Evolutionary conservation across 805 yeast species (phyloP), one percentile per base, ranked within the genome.

Genomic region (Spathaspora hagerdaliae): DNA sequence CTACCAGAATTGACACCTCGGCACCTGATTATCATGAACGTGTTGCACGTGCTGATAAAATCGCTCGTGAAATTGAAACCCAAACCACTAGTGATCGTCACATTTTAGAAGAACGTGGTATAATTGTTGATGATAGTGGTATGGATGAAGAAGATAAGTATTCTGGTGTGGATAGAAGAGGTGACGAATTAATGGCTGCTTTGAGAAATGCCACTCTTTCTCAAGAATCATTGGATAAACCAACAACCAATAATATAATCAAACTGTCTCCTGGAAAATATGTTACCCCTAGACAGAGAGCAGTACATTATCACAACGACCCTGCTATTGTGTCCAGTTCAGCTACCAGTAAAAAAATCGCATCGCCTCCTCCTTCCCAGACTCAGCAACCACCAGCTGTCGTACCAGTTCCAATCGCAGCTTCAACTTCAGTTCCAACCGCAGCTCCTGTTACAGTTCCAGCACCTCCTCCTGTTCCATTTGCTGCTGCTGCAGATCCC

Each of bases 61-160:
- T 94, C 46, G 97, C 98, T 1, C 74, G 71, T 39, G 98, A 94
- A 60, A 92, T 92, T 55, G 94, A 87, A 63, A 66, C 76, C 35
- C 85, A 80, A 54, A 72, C 77, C 6, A 75, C 83, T 24, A 85
- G 84, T 27, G 90, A 87, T 59, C 68, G 79, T 27, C 98, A 94
- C 61, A 51, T 91, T 26, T 92, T 96, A 51, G 99, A 92, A 62
- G 99, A 92, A 64, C 81, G 99, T 63, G 96, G 96, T 26, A 50
- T 81, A 12, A 57, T 63, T 13, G 77, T 85, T 34, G 96, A 87
- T 60, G 96, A 87, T 58, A 79, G 86, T 48, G 96, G 96, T 13
- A 53, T 87, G 54, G 98, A 94, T 64, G 99, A 94, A 68, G 99
- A 94, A 64, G 97, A 91, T 64, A 87, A 87, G 65, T 94, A 91